These are phyloP conservation scores for Fulvia fulva DNA, from an alignment of 2,329 filamentous ascomycete species.

Conservation along the genomic window DNA sequence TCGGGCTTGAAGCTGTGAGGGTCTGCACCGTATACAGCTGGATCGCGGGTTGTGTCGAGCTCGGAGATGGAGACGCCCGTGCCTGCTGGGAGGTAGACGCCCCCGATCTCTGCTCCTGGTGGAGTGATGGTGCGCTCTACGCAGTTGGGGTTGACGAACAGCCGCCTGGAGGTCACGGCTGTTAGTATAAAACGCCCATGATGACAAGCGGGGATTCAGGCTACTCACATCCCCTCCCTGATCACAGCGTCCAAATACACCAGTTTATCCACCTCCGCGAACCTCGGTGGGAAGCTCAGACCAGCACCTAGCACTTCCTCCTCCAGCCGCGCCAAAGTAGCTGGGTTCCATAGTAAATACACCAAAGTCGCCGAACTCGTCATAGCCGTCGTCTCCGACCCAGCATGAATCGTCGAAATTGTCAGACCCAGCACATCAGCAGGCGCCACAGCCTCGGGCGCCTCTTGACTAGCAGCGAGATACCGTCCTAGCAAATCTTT, in stretches of 20 bases:
- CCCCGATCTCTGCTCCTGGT: conserved; percentile 12
- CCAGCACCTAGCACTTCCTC: conserved; percentile 4
- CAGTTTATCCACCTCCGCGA: conserved; percentile 8
- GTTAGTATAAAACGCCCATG: too few species aligned
- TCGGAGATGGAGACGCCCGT: conserved; percentile 43
- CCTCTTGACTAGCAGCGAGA: conserved; percentile 8
- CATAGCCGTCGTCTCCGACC: conserved; percentile 10
- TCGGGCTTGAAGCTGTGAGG: conserved; percentile 44
- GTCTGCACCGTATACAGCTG: conserved; percentile 36
- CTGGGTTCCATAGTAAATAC: not conserved
- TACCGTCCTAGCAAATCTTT: conserved; percentile 7
- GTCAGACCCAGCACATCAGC: conserved; percentile 12
- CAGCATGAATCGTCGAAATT: conserved; percentile 14
- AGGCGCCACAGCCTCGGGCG: conserved; percentile 7
- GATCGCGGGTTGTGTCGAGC: conserved; percentile 37
- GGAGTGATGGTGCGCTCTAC: conserved; percentile 10
- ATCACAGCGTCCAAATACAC: conserved; percentile 14
- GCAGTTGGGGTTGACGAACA: conserved; percentile 3
- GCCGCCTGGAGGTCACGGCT: too few species aligned
- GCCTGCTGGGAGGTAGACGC: conserved; percentile 42
- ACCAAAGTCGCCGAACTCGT: not conserved
- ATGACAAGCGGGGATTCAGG: too few species aligned
- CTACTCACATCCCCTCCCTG: conserved; percentile 11
- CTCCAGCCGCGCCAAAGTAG: conserved; percentile 3
- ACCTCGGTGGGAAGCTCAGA: conserved; percentile 1